A percentile compares a stretch with the other conserved stretches of the same genome.
These are phyloP conservation scores for Monilinia fructicola DNA, from an alignment of 2,329 filamentous ascomycete genomes.

Conservation along the genomic window DNA sequence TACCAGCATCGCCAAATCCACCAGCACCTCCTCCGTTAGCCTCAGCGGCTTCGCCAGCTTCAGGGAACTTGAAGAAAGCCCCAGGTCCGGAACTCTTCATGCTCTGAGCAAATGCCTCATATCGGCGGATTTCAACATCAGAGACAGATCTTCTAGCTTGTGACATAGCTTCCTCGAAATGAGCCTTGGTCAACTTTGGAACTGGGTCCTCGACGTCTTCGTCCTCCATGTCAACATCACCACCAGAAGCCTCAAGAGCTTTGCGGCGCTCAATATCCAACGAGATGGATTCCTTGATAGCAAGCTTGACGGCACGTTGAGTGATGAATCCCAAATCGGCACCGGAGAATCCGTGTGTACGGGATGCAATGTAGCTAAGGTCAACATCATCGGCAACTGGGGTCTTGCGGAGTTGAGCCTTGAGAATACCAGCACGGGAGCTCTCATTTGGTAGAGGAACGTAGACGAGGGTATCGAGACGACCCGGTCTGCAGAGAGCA, in stretches of 20 bases:
- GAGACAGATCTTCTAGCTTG: conserved; percentile 89
- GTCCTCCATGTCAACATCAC: conserved; percentile 80
- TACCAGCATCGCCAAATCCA: conserved; percentile 80
- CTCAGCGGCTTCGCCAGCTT: conserved; percentile 61
- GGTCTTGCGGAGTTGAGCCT: conserved; percentile 97
- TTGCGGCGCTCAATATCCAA: conserved; percentile 86
- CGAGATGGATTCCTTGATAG: conserved; percentile 95
- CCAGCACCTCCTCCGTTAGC: conserved; percentile 47
- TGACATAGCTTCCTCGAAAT: conserved; percentile 99
- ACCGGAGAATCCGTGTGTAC: conserved; percentile 99
- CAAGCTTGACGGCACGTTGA: conserved; percentile 97
- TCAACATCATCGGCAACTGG: conserved; percentile 86
- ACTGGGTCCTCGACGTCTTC: conserved; percentile 86
- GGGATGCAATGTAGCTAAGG: conserved; percentile 86
- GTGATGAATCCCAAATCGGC: conserved; percentile 99
- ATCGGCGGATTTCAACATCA: conserved; percentile 95
- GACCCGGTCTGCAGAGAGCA: conserved; percentile 94
- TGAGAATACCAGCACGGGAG: conserved; percentile 85
- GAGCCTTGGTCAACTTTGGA: conserved; percentile 89
- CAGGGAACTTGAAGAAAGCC: conserved; percentile 96
- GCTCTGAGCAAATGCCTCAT: conserved; percentile 97
- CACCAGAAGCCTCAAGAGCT: conserved; percentile 81
- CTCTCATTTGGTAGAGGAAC: conserved; percentile 92
- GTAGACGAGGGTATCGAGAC: conserved; percentile 98
- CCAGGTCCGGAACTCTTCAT: conserved; percentile 98